Conservation (phyloP, 345 rosid genomes). For the Draba incana region DNA sequence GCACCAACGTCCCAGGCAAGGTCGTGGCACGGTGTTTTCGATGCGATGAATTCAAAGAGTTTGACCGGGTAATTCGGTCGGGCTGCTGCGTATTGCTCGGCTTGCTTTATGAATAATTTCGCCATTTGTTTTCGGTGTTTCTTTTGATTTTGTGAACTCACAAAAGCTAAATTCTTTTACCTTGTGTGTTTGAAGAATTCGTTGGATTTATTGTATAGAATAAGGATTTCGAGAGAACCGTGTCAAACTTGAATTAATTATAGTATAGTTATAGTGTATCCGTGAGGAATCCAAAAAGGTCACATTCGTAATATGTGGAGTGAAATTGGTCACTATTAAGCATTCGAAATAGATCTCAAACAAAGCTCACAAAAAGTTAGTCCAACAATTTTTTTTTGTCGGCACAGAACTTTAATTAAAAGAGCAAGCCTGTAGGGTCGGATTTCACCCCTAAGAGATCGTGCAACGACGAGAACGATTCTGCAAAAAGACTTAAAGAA, state of each 20-base stretch:
- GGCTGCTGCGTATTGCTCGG: conserved; percentile 59
- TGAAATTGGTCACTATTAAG: too few species aligned
- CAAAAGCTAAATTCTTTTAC: background rate
- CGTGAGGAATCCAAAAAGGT: background rate
- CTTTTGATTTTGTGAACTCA: background rate
- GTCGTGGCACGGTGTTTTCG: conserved; percentile 62
- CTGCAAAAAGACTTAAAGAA: too few species aligned
- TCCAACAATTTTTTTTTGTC: too few species aligned
- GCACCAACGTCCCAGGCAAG: conserved; percentile 93
- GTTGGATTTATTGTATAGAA: background rate
- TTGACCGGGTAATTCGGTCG: conserved; percentile 73
- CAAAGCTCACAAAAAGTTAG: too few species aligned
- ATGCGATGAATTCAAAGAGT: conserved; percentile 72
- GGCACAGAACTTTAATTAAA: too few species aligned
- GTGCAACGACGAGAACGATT: too few species aligned
- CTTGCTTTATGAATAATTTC: conserved; percentile 71
- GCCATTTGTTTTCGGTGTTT: conserved; percentile 53
- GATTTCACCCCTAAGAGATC: too few species aligned
- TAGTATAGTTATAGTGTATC: too few species aligned
- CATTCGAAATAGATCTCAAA: too few species aligned
- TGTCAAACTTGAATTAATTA: conserved; percentile 7
- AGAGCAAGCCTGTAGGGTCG: too few species aligned
- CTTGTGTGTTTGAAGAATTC: background rate
- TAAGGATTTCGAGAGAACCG: conserved; percentile 3
- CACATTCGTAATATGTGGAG: too few species aligned